Conservation (phyloP, 306 rosid genomes). For the Cercis canadensis region DNA sequence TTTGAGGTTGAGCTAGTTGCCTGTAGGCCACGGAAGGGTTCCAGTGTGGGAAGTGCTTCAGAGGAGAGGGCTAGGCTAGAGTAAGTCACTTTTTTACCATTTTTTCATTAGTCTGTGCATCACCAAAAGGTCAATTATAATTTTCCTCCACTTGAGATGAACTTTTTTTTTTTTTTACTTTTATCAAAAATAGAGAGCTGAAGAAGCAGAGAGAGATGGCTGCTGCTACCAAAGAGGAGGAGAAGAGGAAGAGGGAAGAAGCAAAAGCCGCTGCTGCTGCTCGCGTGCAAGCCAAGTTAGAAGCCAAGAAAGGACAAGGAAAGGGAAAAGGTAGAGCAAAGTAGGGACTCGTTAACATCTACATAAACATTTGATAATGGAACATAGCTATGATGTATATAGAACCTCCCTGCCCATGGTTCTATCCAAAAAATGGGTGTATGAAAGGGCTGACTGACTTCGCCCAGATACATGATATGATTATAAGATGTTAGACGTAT, state of each 20-base stretch:
- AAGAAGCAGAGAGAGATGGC: constrained; percentile 94
- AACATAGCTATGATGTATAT: background rate
- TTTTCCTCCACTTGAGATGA: constrained; percentile 1
- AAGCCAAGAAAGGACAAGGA: constrained; percentile 84
- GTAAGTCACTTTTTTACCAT: constrained; percentile 52
- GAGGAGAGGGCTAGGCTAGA: constrained; percentile 97
- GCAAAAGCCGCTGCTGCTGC: constrained; percentile 95
- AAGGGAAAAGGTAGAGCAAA: constrained; percentile 91
- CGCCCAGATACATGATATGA: no score
- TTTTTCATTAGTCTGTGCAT: constrained; percentile 4
- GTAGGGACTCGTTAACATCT: constrained; percentile 40
- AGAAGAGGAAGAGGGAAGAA: constrained; percentile 85
- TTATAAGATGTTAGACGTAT: no score
- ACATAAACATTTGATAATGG: constrained; percentile 2
- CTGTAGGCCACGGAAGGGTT: constrained; percentile 90
- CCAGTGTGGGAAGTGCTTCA: constrained; percentile 81
- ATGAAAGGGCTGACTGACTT: background rate
- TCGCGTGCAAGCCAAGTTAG: constrained; percentile 92
- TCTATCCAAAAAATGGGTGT: background rate
- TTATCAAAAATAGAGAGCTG: constrained; percentile 63
- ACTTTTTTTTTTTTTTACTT: background rate
- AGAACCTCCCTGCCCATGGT: background rate
- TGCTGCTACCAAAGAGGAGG: constrained; percentile 88
- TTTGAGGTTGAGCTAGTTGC: constrained; percentile 94
- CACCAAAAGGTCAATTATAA: background rate